Evolutionary conservation across 345 rosid genomes (phyloP), one percentile per base, ranked within the genome.

Genomic region (Dipteronia dyeriana): DNA sequence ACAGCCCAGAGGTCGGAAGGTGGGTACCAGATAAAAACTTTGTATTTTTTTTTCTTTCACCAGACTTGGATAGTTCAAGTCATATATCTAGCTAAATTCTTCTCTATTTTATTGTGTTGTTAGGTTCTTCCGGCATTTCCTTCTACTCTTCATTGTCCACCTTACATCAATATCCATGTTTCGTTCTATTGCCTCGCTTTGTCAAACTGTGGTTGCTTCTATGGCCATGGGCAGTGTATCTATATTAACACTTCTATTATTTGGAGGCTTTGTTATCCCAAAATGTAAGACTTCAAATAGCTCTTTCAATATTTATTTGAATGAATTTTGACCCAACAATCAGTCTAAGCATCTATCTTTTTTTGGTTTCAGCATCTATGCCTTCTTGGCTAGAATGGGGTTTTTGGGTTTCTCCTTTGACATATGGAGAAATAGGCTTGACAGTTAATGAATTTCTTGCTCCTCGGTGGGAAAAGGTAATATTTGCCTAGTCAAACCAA

Each of bases 371-470:
- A 81, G 84, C 75, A 13, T 77, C 75, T 26, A 59, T 81, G 67
- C 90, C 90, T 19, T 45, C 41, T 12, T 91, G 93, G 91, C 81
- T 88, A 80, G 75, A 73, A 59, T 92, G 94, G 97, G 94, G 87
- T 7, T 89, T 90, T 75, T 89, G 97, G 97, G 70, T 92, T n/a
- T 88, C 90, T 72, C 93, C 93, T 17, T 34, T 90, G 86, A 72
- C 91, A 20, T 90, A 89, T 73, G 94, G 86, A 17, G 87, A 87
- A 72, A 90, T 90, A 67, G 93, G 92, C 54, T 56, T 92, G 66
- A 80, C 91, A 39, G 75, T 86, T 16, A 92, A 90, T 57, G 93
- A 92, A 63, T 88, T 92, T 78, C 85, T 79, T 34, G 87, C 94
- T 29, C 88, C 91, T 31, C 91, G 91, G 26, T 90, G 94, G 97